Conservation (phyloP, 306 rosid species). For the Cicer cuneatum region DNA sequence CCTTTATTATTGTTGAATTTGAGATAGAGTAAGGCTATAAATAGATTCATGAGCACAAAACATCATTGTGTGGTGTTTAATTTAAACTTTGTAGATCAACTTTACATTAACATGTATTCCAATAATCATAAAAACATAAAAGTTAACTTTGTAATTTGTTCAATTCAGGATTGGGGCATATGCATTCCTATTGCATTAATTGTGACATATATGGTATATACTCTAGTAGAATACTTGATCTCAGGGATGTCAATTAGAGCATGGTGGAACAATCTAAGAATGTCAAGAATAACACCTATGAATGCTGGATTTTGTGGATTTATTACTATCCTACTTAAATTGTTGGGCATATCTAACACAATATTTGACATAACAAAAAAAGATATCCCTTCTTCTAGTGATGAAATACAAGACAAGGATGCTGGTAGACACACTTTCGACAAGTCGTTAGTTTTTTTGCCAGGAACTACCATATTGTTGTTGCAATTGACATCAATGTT, state of each 20-base stretch:
- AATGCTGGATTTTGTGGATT: conserved; percentile 58
- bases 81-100: neutral
- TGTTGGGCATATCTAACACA: conserved; percentile 52
- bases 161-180: conserved; percentile 45
- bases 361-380: conserved; percentile 66
- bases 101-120: neutral
- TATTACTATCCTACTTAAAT: conserved; percentile 47
- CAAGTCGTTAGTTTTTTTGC: conserved; percentile 59
- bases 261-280: conserved; percentile 84
- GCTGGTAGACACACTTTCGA: conserved; percentile 57
- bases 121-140: neutral
- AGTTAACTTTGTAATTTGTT: neutral
- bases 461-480: conserved; percentile 65
- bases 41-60: neutral
- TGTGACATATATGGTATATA: conserved; percentile 31
- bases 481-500: conserved; percentile 53
- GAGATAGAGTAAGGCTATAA: no score
- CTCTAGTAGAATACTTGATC: conserved; percentile 46
- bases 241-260: conserved; percentile 52
- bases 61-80: neutral
- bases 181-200: conserved; percentile 47
- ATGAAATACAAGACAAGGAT: conserved; percentile 10
- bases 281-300: conserved; percentile 54
- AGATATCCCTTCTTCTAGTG: conserved; percentile 42
- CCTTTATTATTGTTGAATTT: no score